phyloP scores from a whole-genome alignment of 192 early-diverging fungal species.

The Backusella macrospora region DNA sequence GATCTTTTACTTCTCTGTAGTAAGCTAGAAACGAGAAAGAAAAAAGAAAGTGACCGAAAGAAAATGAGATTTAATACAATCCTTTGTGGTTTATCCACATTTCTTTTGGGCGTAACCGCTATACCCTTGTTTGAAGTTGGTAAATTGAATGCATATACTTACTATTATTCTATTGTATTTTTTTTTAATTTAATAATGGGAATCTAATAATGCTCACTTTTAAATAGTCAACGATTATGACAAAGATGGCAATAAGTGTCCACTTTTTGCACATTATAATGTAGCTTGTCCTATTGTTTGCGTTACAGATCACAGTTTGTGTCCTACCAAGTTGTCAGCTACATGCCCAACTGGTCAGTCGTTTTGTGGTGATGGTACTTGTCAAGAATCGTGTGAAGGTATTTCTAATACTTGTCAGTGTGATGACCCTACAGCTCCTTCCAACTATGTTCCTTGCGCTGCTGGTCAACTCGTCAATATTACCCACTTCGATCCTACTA shows the following conservation, averaged over 20 bases:
- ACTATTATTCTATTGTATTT: not conserved
- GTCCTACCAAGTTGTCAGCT: constrained; percentile 47
- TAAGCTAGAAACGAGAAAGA: not conserved
- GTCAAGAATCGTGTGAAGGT: constrained; percentile 45
- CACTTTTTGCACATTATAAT: constrained; percentile 48
- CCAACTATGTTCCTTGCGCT: constrained; percentile 53
- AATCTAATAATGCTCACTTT: not conserved
- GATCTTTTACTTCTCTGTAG: not conserved
- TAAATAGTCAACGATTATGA: constrained; percentile 51
- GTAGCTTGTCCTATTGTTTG: constrained; percentile 58
- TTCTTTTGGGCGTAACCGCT: constrained; percentile 14
- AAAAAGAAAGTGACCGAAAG: constrained; percentile 3
- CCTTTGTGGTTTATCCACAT: constrained; percentile 19
- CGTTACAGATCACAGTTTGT: constrained; percentile 49
- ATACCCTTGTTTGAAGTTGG: constrained; percentile 20
- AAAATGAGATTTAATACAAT: constrained; percentile 11
- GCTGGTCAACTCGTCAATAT: constrained; percentile 47
- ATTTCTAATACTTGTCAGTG: constrained; percentile 58
- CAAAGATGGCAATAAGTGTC: constrained; percentile 51
- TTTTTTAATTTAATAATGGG: not conserved
- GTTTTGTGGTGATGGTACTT: constrained; percentile 61
- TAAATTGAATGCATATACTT: not conserved
- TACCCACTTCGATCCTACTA: constrained; percentile 51
- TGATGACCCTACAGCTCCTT: constrained; percentile 34
- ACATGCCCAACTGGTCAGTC: constrained; percentile 43